Base-by-base conservation (phyloP, 371 early-diverging fungal genomes). In the Nematocida minor region DNA sequence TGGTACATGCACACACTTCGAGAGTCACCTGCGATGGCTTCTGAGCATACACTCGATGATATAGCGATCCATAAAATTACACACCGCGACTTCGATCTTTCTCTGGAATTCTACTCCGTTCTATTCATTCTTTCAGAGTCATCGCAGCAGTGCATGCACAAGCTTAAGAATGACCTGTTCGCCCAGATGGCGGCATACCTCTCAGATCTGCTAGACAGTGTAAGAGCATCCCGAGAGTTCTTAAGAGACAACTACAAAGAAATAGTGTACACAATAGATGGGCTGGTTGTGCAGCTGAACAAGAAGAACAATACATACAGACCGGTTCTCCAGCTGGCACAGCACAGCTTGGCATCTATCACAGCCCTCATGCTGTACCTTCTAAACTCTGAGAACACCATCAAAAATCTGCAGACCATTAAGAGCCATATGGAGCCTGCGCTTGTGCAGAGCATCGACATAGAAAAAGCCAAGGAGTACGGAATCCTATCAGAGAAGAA, bases 1-100 rank as follows among this genome's bases (percentile, higher is more conserved):
- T 74, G 77, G 77, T 74, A 74, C 44, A 38, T 70, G 7, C 41
- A 55, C 66, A 48, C 49, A 32, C 4, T 29, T 11, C 11, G 34
- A 32, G 27, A 51, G 11, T 2, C 9, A 6, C 55, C 29, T 4
- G n/a, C 18, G n/a, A 48, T 46, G 14, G 4, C 27, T 22, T 48
- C 6, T 11, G n/a, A 18, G 14, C 11, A 9, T 2, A 32, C 7
- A 31, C 48, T 25, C 4, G 7, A 14, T 16, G 27, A 4, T 51
- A 40, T 49, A 11, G 47, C 9, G 31, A 49, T 66, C 18, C 47
- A 34, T 14, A 49, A 49, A 18, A 51, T 66, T 3, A 11, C 40
- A n/a, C 55, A 67, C 55, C 29, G 49, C 14, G 68, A 67, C 29
- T 67, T 67, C 42, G 53, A 51, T 27, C 7, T 67, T 53, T 49